Conservation (phyloP, 129 eudicot genomes). For the Tagetes patula region DNA sequence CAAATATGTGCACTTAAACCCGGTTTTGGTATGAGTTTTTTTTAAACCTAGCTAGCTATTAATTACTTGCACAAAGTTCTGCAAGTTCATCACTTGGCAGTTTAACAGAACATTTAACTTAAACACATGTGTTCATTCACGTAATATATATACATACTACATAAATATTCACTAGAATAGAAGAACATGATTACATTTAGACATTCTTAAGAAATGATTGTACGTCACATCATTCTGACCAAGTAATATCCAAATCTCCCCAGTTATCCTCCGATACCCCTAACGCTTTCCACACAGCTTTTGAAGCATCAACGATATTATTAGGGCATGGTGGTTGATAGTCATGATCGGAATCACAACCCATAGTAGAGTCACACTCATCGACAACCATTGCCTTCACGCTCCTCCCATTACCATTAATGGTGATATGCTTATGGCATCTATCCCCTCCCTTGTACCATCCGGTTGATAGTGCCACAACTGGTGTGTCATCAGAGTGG, state of each 20-base stretch:
- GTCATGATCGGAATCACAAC: constrained; percentile 47
- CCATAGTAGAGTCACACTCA: constrained; percentile 52
- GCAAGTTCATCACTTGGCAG: too few species aligned
- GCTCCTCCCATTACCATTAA: constrained; percentile 38
- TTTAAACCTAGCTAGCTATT: too few species aligned
- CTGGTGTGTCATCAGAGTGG: constrained; percentile 43
- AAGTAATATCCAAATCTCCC: constrained; percentile 43
- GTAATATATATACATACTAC: neutral
- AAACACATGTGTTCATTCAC: neutral
- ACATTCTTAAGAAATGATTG: neutral
- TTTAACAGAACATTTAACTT: neutral
- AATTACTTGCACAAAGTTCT: too few species aligned
- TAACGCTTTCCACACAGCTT: constrained; percentile 53
- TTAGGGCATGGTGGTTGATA: constrained; percentile 53
- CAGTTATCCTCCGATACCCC: constrained; percentile 40
- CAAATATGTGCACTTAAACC: too few species aligned
- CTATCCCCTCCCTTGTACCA: constrained; percentile 48
- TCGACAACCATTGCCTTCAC: constrained; percentile 50
- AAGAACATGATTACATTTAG: neutral
- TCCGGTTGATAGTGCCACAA: constrained; percentile 54
- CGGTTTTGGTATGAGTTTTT: too few species aligned
- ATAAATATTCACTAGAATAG: neutral
- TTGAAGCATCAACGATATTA: constrained; percentile 47
- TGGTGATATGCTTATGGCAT: constrained; percentile 41
- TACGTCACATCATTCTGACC: constrained; percentile 17